Evolutionary conservation across 331 rosid genomes (phyloP), one percentile per base, ranked within the genome.

Genomic region (Malus hybrid): DNA sequence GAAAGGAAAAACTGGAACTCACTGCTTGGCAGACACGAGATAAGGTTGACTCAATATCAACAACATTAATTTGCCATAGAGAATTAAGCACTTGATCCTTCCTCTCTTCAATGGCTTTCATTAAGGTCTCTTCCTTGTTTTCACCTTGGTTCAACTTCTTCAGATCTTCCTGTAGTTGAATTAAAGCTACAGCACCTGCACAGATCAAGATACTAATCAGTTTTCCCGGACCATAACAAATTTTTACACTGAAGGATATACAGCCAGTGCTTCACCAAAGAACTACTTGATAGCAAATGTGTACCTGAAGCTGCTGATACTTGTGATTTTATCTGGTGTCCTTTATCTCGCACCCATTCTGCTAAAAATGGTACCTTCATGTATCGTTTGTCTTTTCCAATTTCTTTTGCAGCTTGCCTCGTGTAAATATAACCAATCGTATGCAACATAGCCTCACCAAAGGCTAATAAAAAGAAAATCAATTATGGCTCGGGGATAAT

Each of bases 371-470:
- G 96, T 6, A 95, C 99, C 39, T 88, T 95, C 99, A 95, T 89
- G 64, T 42, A 82, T 62, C 93, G 83, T 14, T 69, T 88, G 78
- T 89, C 97, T 85, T 74, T 95, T 83, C 97, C 97, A 8, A 92
- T 85, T 83, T 95, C 99, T 75, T 15, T 92, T 56, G 97, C 76
- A 69, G 97, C 92, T 82, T 80, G 84, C 86, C 97, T 83, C 12
- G 93, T 89, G 89, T 95, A 95, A 73, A 92, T 90, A 74, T 95
- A 95, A 76, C 99, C 99, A 78, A 95, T 92, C 44, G 97, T 95
- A 81, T 95, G 97, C 73, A 95, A 86, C 99, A 92, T 95, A 74
- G 97, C 96, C 88, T 92, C 97, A 22, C 99, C 97, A 81, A 95
- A 95, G 85, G 97, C 97, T 90, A 85, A 82, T 74, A 65, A 66